Evolutionary conservation across 73 alveolate species (phyloP).

Genomic region (Tetrahymena thermophila): DNA sequence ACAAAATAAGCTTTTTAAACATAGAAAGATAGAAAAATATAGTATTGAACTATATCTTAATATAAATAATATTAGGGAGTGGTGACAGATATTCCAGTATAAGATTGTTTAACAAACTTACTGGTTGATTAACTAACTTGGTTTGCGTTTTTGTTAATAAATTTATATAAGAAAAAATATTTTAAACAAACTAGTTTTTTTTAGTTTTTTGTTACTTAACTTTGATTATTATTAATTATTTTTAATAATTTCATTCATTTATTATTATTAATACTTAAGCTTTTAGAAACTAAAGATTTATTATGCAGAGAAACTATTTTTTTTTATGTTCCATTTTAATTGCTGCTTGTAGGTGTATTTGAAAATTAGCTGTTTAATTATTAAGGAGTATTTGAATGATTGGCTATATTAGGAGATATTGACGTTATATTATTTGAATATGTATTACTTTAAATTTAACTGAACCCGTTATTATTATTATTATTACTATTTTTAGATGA

Average conservation of each 20-base stretch:
- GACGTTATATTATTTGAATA: not conserved
- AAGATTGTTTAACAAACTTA: not conserved
- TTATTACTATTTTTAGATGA: not conserved
- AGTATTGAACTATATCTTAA: not conserved
- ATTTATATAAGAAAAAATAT: not conserved
- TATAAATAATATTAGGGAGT: not conserved
- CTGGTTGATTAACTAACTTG: not conserved
- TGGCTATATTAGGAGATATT: not conserved
- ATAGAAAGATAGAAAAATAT: too few relatives aligned
- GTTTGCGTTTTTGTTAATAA: too few relatives aligned
- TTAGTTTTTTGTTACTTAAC: too few relatives aligned
- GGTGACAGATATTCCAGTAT: not conserved
- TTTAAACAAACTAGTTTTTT: not conserved
- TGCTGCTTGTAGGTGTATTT: not conserved
- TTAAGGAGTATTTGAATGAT: not conserved
- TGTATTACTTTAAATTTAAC: not conserved
- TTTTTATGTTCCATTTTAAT: not conserved
- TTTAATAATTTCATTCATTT: not conserved
- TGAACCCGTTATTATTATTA: not conserved
- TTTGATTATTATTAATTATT: not conserved
- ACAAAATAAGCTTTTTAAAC: too few relatives aligned
- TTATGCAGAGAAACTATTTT: not conserved
- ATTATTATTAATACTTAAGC: not conserved
- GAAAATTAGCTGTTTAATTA: not conserved
- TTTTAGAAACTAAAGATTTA: not conserved